These are phyloP conservation scores for Pyrenula massariospora DNA, from an alignment of 495 filamentous ascomycete genomes.

Conservation along the genomic window DNA sequence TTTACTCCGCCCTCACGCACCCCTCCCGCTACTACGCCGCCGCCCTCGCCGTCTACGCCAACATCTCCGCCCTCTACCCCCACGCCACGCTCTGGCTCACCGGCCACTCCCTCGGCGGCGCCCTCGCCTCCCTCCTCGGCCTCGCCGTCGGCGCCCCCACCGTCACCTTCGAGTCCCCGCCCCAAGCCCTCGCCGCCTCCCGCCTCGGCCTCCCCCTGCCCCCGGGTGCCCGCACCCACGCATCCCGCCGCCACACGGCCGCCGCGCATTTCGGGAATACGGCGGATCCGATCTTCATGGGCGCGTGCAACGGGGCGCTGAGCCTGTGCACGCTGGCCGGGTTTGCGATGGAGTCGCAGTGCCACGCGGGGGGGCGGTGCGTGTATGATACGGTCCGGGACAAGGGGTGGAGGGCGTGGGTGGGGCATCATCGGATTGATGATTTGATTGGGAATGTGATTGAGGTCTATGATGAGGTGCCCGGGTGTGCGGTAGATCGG, in stretches of 20 bases:
- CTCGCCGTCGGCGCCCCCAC: slow-evolving; percentile 61
- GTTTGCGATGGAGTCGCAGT: slow-evolving; percentile 62
- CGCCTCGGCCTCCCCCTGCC: slow-evolving; percentile 61
- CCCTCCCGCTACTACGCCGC: slow-evolving; percentile 29
- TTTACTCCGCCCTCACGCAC: slow-evolving; percentile 16
- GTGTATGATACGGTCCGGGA: slow-evolving; percentile 62
- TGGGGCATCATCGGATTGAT: slow-evolving; percentile 59
- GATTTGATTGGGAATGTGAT: slow-evolving; percentile 60
- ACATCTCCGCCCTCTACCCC: slow-evolving; percentile 29
- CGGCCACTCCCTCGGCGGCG: slow-evolving; percentile 66
- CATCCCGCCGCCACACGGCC: slow-evolving; percentile 38
- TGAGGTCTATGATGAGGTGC: slow-evolving; percentile 51
- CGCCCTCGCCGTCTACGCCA: slow-evolving; percentile 27
- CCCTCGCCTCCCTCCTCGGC: slow-evolving; percentile 55
- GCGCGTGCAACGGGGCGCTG: slow-evolving; percentile 58
- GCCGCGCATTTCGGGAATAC: slow-evolving; percentile 62
- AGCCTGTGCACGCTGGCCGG: slow-evolving; percentile 59
- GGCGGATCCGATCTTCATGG: slow-evolving; percentile 68
- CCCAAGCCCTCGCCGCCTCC: slow-evolving; percentile 55
- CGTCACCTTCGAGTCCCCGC: slow-evolving; percentile 61
- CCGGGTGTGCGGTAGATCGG: slow-evolving; percentile 39
- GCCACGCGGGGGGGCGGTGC: slow-evolving; percentile 59
- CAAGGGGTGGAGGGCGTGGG: slow-evolving; percentile 57
- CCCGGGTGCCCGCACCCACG: slow-evolving; percentile 49
- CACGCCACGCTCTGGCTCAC: slow-evolving; percentile 56